Base-by-base conservation (phyloP, 306 rosid species). In the Castanopsis chinensis region DNA sequence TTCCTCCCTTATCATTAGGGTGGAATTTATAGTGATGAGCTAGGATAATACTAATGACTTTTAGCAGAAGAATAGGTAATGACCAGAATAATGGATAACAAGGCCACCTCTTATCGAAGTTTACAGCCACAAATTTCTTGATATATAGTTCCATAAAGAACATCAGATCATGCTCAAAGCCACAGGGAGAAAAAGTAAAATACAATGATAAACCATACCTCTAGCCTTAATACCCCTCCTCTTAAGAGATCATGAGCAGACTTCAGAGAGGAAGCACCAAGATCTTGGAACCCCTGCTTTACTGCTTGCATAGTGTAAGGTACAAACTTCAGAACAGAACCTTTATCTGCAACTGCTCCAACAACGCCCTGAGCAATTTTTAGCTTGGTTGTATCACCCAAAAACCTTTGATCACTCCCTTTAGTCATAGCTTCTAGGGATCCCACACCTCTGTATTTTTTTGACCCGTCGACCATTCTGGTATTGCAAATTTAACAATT, bases 241-340 rank as follows among this genome's bases (percentile, higher is more conserved):
- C 92, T 83, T 76, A 95, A 85, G 83, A 95, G 98, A 80, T 95
- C 92, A 68, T 93, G 99, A 74, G 98, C 96, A 54, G 98, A 87
- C 84, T 89, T 86, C 74, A 95, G 76, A 79, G 98, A 93, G 51
- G 84, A 74, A 67, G 98, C 99, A 33, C 99, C 99, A 14, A 95
- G 94, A 85, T 95, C 99, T 81, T 95, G 99, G 87, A 95, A 93
- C 80, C 97, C 99, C 87, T 95, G 98, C 84, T 83, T 93, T 33
- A 95, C 97, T 15, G 98, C 99, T 95, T 95, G 99, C 89, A 90
- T 78, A 70, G 98, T 87, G 89, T 95, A 95, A 43, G 99, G 98
- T 67, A 95, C 78, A 83, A 93, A 91, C 89, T 89, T 90, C 86
- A 95, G 79, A 35, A 93, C 91, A 65, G 99, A 95, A 71, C 98